Evolutionary conservation across 2,329 filamentous ascomycete genomes (phyloP).

Genomic region (Colletotrichum gigasporum): DNA sequence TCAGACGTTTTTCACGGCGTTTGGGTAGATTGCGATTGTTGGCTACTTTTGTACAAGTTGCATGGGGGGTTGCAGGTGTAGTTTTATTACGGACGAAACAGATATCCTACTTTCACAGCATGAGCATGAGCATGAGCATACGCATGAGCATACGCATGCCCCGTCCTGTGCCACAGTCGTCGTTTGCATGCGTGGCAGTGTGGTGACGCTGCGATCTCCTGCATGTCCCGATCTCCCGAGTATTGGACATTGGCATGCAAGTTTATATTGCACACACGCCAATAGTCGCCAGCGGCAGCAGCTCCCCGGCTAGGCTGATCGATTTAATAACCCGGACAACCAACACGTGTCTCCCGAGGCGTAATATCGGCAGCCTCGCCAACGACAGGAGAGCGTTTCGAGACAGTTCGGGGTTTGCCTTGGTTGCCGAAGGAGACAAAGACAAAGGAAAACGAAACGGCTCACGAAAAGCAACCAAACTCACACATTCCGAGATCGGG

Average conservation of each 20-base stretch:
- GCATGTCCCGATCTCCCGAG: neutral
- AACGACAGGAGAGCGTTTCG: too few species aligned
- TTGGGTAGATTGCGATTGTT: constrained; percentile 18
- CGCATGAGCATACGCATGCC: too few species aligned
- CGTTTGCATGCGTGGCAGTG: neutral
- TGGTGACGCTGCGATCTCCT: neutral
- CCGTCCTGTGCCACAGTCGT: too few species aligned
- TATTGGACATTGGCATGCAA: constrained; percentile 10
- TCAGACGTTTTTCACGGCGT: constrained; percentile 21
- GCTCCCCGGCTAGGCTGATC: too few species aligned
- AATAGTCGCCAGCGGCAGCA: constrained; percentile 12
- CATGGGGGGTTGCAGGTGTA: constrained; percentile 22
- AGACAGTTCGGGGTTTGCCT: constrained; percentile 20
- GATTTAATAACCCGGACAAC: neutral
- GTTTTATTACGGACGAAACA: constrained; percentile 27
- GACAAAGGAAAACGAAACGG: constrained; percentile 24
- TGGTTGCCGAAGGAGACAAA: neutral
- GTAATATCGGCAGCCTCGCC: too few species aligned
- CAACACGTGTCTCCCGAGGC: neutral
- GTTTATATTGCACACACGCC: constrained; percentile 3
- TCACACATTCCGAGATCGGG: neutral
- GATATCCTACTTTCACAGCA: constrained; percentile 19
- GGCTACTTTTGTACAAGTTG: constrained; percentile 24
- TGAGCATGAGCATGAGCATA: too few species aligned
- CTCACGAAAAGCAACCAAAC: neutral